A percentile compares a stretch with the other conserved stretches of the same genome.
Evolutionary conservation across 768 basidiomycete genomes (phyloP).

Genomic region (Mycena leptocephala): DNA sequence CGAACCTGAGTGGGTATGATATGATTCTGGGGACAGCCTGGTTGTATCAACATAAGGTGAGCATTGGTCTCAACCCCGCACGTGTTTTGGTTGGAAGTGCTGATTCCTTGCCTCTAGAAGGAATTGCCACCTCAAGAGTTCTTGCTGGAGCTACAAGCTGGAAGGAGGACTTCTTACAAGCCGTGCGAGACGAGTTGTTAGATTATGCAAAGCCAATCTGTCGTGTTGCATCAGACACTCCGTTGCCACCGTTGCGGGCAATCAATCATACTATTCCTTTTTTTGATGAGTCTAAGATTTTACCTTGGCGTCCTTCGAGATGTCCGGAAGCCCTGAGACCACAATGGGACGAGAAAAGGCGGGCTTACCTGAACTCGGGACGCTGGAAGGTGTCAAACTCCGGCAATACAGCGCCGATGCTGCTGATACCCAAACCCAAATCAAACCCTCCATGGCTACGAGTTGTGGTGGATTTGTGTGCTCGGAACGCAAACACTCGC

Average conservation of each 20-base stretch:
- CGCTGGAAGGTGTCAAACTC: constrained; percentile 1
- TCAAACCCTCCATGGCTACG: background rate
- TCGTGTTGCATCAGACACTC: constrained; percentile 36
- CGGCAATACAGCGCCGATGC: background rate
- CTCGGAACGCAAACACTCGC: background rate
- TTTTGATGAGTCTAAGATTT: constrained; percentile 41
- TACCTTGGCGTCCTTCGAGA: constrained; percentile 41
- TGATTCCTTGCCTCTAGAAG: constrained; percentile 29
- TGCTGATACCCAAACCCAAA: constrained; percentile 2
- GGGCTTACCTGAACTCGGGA: background rate
- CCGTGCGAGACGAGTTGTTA: background rate
- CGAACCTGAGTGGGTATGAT: constrained; percentile 48
- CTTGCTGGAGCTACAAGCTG: background rate
- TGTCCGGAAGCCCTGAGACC: constrained; percentile 39
- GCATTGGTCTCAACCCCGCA: constrained; percentile 37
- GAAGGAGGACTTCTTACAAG: background rate
- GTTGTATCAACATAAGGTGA: constrained; percentile 41
- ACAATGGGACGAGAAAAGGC: constrained; percentile 12
- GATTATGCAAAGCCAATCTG: constrained; percentile 38
- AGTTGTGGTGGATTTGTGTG: constrained; percentile 5
- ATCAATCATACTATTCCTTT: constrained; percentile 48
- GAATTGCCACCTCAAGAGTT: constrained; percentile 16
- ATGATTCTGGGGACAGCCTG: constrained; percentile 46
- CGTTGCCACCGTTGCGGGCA: constrained; percentile 42
- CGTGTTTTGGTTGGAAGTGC: constrained; percentile 34